These are phyloP conservation scores for Aciculoconidium aculeatum DNA, from an alignment of 805 yeast species.

Conservation along the genomic window DNA sequence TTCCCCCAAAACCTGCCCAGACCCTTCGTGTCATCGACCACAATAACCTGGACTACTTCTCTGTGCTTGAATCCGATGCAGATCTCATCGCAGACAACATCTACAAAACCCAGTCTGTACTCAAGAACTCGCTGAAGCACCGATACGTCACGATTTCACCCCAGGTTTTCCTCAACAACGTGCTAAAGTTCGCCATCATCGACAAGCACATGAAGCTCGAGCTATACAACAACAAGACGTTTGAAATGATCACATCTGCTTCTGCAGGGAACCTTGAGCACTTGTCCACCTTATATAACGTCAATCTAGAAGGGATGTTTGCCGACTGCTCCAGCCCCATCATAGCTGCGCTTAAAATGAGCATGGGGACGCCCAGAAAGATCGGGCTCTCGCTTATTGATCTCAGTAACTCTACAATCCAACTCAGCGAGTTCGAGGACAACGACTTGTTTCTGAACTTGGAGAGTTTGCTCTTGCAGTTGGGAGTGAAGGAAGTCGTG, in stretches of 20 bases:
- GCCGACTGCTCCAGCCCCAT: constrained; percentile 36
- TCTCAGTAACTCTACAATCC: constrained; percentile 58
- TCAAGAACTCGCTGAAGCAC: constrained; percentile 50
- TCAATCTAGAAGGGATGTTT: constrained; percentile 58
- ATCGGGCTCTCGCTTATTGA: constrained; percentile 82
- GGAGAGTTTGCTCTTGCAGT: constrained; percentile 80
- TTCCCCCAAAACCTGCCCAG: constrained; percentile 42
- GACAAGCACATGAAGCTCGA: constrained; percentile 75
- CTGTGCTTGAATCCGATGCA: constrained; percentile 72
- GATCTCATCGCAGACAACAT: constrained; percentile 74
- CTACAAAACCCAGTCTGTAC: constrained; percentile 76
- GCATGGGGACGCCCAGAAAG: constrained; percentile 34
- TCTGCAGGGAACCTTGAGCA: constrained; percentile 86
- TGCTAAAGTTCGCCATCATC: constrained; percentile 61
- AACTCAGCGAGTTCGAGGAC: constrained; percentile 76
- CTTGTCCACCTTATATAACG: constrained; percentile 29
- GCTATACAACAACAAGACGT: constrained; percentile 58
- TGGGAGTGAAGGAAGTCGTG: constrained; percentile 83
- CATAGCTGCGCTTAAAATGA: constrained; percentile 34
- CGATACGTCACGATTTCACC: constrained; percentile 73
- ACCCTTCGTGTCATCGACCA: constrained; percentile 71
- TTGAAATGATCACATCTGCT: constrained; percentile 56
- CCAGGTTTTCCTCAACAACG: constrained; percentile 57
- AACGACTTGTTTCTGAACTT: constrained; percentile 82
- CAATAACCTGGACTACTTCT: constrained; percentile 69